phyloP scores from a whole-genome alignment of 1,284 basidiomycete species.

The Microbotryum violaceum region DNA sequence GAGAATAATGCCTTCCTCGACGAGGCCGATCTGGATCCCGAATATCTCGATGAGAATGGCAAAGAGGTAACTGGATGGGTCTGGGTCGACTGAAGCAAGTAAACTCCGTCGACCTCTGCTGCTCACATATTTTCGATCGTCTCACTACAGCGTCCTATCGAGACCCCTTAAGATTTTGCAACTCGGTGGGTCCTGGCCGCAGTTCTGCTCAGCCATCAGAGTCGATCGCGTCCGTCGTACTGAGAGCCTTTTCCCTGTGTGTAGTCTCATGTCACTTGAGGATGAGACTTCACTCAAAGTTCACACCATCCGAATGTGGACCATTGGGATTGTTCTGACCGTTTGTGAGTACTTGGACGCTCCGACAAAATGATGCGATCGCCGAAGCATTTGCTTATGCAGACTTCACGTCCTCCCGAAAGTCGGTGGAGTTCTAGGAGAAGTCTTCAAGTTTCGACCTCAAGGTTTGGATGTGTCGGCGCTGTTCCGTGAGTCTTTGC shows the following conservation, averaged over 20 bases:
- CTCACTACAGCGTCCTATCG: slow-evolving; percentile 1
- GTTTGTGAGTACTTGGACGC: too few species aligned
- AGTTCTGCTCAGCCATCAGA: too few species aligned
- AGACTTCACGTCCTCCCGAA: not conserved
- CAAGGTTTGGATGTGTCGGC: slow-evolving; percentile 6
- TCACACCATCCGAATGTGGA: slow-evolving; percentile 7
- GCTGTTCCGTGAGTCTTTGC: not conserved
- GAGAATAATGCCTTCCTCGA: too few species aligned
- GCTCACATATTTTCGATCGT: too few species aligned
- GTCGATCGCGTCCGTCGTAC: not conserved
- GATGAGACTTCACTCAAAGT: not conserved
- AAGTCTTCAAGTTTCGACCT: slow-evolving; percentile 9
- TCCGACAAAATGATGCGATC: too few species aligned
- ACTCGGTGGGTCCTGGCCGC: not conserved
- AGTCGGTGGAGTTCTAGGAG: slow-evolving; percentile 5
- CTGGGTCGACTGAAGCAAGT: too few species aligned
- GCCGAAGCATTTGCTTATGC: too few species aligned
- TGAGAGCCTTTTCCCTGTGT: not conserved
- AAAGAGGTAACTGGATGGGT: too few species aligned
- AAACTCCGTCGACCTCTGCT: too few species aligned
- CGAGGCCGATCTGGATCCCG: too few species aligned
- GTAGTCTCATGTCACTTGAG: slow-evolving; percentile 1
- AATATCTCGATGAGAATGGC: too few species aligned
- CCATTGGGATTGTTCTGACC: not conserved
- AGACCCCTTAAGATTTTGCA: slow-evolving; percentile 5